Conservation (phyloP, 169 alveolate genomes). For the Eimeria falciformis region DNA sequence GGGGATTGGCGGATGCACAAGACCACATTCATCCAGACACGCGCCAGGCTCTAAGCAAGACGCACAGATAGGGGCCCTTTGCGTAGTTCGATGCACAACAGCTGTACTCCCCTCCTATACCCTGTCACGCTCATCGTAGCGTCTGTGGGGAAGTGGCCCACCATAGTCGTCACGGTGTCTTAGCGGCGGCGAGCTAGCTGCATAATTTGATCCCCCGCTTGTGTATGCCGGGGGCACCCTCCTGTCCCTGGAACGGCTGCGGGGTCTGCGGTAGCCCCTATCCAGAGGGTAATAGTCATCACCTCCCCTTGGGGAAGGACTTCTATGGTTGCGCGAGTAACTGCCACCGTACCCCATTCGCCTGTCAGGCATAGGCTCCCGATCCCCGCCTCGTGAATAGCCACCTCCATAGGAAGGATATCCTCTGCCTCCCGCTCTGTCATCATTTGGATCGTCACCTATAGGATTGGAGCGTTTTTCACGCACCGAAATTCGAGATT, state of each 20-base stretch:
- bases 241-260: not conserved
- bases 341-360: constrained; percentile 22
- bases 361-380: not conserved
- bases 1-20: too few species aligned
- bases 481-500: constrained; percentile 86
- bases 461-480: constrained; percentile 75
- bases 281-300: not conserved
- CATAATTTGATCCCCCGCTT: not conserved
- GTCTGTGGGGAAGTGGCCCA: not conserved
- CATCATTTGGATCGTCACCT: constrained; percentile 44
- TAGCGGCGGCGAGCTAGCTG: not conserved
- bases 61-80: too few species aligned
- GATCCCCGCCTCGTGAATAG: not conserved
- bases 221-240: not conserved
- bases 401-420: not conserved
- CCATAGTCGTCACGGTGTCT: constrained; percentile 8
- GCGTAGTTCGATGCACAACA: too few species aligned
- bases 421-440: constrained; percentile 9
- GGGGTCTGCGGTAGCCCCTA: not conserved
- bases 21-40: too few species aligned
- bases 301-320: constrained; percentile 2
- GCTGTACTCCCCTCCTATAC: not conserved
- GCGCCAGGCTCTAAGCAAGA: too few species aligned
- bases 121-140: not conserved
- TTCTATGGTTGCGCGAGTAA: not conserved